Percentiles rank a stretch among this genome's conserved stretches.
These are phyloP conservation scores for Neurospora sp. DNA, from an alignment of 495 filamentous ascomycete genomes.

Conservation along the genomic window DNA sequence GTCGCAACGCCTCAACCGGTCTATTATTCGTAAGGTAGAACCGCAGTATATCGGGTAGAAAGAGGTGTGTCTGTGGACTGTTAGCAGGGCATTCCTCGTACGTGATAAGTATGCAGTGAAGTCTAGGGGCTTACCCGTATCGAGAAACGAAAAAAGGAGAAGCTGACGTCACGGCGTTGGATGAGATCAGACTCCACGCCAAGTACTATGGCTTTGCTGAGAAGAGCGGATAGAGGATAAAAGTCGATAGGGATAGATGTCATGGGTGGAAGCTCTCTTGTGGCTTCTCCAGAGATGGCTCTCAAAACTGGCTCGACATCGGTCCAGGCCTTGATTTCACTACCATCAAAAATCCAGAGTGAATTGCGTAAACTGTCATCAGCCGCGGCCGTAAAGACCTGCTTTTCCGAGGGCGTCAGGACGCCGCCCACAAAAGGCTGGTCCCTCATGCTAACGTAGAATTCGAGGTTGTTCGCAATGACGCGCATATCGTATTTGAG, in stretches of 20 bases:
- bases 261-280: constrained; percentile 49
- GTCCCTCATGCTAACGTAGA: constrained; percentile 85
- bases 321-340: constrained; percentile 72
- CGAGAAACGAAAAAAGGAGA: constrained; percentile 75
- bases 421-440: constrained; percentile 41
- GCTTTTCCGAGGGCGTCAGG: neutral
- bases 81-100: constrained; percentile 2
- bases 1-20: constrained; percentile 58
- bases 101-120: neutral
- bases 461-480: constrained; percentile 90
- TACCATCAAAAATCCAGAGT: constrained; percentile 89
- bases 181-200: constrained; percentile 88
- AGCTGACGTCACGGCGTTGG: constrained; percentile 80
- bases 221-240: constrained; percentile 79
- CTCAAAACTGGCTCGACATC: constrained; percentile 82
- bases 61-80: constrained; percentile 61
- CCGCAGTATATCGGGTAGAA: constrained; percentile 77
- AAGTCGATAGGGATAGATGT: constrained; percentile 71
- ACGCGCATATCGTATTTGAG: constrained; percentile 98
- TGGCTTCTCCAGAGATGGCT: constrained; percentile 48
- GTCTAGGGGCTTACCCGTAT: constrained; percentile 50
- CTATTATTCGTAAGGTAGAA: constrained; percentile 63
- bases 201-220: constrained; percentile 77
- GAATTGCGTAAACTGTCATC: constrained; percentile 65
- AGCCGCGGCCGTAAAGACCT: constrained; percentile 11